Conservation (phyloP, 2,329 filamentous ascomycete species). For the Metarhizium guizhouense region DNA sequence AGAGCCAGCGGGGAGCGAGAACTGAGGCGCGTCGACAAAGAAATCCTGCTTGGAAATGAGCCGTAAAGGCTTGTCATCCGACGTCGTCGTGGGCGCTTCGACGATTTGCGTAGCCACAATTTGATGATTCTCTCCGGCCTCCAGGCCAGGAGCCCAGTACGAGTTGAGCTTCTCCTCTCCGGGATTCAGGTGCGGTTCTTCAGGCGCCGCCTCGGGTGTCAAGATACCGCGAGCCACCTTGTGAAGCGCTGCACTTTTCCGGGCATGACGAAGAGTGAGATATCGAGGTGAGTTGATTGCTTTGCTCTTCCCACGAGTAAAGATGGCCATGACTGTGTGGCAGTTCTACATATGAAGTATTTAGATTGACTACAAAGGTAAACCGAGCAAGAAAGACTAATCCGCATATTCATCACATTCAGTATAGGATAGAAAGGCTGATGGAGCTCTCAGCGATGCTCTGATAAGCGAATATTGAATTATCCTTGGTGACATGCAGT, state of each 20-base stretch:
- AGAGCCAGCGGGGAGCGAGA: slow-evolving; percentile 19
- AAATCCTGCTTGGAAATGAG: slow-evolving; percentile 18
- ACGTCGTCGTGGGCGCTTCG: not conserved
- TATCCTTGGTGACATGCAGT: not conserved
- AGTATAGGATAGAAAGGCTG: not conserved
- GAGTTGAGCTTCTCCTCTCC: slow-evolving; percentile 12
- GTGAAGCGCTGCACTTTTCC: not conserved
- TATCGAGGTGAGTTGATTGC: not conserved
- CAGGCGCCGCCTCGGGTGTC: not conserved
- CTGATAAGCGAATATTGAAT: not conserved
- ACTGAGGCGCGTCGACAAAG: slow-evolving; percentile 27
- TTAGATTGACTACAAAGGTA: not conserved
- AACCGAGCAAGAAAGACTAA: too few relatives aligned
- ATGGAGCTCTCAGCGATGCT: not conserved
- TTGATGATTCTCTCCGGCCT: slow-evolving; percentile 8
- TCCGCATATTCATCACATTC: not conserved
- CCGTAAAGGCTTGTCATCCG: not conserved
- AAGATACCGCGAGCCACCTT: not conserved
- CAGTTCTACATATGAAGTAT: not conserved
- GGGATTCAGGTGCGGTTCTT: not conserved
- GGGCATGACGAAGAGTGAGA: not conserved
- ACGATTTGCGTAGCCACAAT: slow-evolving; percentile 6
- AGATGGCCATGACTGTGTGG: not conserved
- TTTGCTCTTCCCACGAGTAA: not conserved
- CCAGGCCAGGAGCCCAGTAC: slow-evolving; percentile 11